Base-by-base conservation (phyloP, 208 protist genomes). In the Zelonia costaricensis region DNA sequence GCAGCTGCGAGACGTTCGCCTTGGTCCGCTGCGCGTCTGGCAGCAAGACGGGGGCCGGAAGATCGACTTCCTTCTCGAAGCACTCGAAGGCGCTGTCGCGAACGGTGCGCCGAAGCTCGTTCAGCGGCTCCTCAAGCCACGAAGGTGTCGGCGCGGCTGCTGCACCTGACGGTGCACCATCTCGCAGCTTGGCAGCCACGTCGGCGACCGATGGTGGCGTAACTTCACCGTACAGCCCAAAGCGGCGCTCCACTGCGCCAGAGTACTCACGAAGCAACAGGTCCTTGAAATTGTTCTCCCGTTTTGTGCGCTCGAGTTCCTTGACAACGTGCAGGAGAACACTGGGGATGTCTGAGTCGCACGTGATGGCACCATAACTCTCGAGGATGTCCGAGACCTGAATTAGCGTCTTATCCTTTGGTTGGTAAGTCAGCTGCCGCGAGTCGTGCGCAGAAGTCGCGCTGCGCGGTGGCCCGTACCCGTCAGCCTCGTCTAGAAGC, bases 381-480 rank as follows among this genome's bases (percentile, higher is more conserved):
- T 78, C 80, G 20, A 92, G 69, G 22, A 92, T 76, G 36, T 92
- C 82, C 49, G 76, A 78, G 7, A 90, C 65, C 44, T 86, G 63
- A 25, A 66, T 43, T 5, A 76, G 55, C 1, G 44, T 62, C 23
- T 57, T 67, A n/a, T 67, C 53, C 18, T 52, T 48, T 18, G 52
- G 28, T 3, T 55, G 48, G 25, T 35, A 53, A 20, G 12, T 22
- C 20, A 10, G 27, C 3, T 46, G 18, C 10, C 46, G 44, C 15
- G 60, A 62, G 46, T 38, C 43, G 45, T 44, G 28, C 2, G 23
- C 20, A 4, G 36, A 62, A 10, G 40, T 23, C 4, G 30, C 46
- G 33, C 47, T 54, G 10, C 27, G 42, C n/a, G 22, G 12, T 18
- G 25, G 57, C 3, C 52, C 30, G 31, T 20, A 33, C 4, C 3